Percentiles rank a stretch among this genome's conserved stretches.
These are phyloP conservation scores for Kondoa subrosea DNA, from an alignment of 768 basidiomycete genomes.

Conservation along the genomic window DNA sequence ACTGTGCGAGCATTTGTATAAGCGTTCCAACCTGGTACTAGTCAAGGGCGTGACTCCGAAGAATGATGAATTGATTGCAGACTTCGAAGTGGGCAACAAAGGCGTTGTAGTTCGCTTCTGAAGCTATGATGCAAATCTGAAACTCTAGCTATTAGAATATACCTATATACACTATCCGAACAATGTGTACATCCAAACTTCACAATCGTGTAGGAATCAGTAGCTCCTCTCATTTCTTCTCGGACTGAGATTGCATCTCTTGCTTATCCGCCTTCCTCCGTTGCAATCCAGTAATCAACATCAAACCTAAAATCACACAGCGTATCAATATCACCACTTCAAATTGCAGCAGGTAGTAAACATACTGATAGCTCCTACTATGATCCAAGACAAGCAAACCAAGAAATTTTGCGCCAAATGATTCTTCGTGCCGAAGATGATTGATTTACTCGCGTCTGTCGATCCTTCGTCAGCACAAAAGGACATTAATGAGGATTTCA, in stretches of 20 bases:
- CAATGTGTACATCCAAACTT: neutral
- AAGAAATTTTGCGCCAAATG: conserved; percentile 31
- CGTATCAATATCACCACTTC: conserved; percentile 20
- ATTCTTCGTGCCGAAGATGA: conserved; percentile 31
- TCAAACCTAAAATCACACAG: conserved; percentile 19
- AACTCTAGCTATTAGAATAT: no score
- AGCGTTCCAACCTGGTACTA: no score
- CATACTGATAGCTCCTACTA: neutral
- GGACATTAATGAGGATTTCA: neutral
- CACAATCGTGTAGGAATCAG: no score
- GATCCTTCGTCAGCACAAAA: no score
- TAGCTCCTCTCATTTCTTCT: conserved; percentile 20
- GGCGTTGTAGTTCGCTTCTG: no score
- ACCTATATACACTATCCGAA: neutral
- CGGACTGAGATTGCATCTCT: conserved; percentile 24
- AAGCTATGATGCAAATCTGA: no score
- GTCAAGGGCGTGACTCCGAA: no score
- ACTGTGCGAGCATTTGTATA: no score
- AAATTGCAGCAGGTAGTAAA: no score
- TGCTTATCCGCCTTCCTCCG: conserved; percentile 23
- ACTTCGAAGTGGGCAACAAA: no score
- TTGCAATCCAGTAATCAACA: conserved; percentile 21
- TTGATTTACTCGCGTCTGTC: conserved; percentile 29
- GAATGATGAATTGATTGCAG: no score
- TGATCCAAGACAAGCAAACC: conserved; percentile 29